Base-by-base conservation (phyloP, 2,329 filamentous ascomycete species). In the Penicillium sp. region DNA sequence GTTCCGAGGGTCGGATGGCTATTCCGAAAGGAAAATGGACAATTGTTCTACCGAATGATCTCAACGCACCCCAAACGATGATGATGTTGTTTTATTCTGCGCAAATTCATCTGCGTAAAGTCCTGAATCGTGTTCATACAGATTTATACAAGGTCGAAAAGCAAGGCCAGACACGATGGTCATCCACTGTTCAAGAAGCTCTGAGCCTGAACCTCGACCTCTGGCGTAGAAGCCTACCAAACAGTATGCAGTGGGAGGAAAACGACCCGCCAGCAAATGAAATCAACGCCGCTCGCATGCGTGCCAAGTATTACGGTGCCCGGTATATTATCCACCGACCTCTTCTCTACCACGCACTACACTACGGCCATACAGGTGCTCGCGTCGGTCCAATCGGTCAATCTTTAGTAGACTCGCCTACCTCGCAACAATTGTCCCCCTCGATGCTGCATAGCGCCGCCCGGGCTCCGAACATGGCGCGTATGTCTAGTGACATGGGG, bases 251-350 rank as follows among this genome's bases (percentile, higher is more conserved):
- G 53, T 90, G 88, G 79, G 70, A 82, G 2, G 88, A 91, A 57
- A 73, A 80, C 2, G 90, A 96, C 52, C 80, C 81, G 5, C 90
- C 91, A 1, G 84, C 91, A 0, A 72, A 69, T 0, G 86, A 96
- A 46, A 91, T 97, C 57, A 85, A 97, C 16, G 80, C 85, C 12
- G 93, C 93, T 31, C 85, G 94, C 22, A 80, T 97, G 58, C 87
- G 93, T 40, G 94, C 90, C 14, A 97, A 99, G 72, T 97, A 94
- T 73, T 97, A 93, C 80, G 94, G 94, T 19, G 92, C 91, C 0
- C 84, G 88, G 61, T 91, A 95, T 59, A 92, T 97, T 68, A 92
- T 93, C 26, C 89, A 94, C 70, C 84, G 94, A 25, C 90, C 90
- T 0, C 91, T 93, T 57, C 73, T 88, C 19, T 82, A 84, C 62